Conservation (phyloP, 2,329 filamentous ascomycete genomes). For the Rachicladosporium sp. region DNA sequence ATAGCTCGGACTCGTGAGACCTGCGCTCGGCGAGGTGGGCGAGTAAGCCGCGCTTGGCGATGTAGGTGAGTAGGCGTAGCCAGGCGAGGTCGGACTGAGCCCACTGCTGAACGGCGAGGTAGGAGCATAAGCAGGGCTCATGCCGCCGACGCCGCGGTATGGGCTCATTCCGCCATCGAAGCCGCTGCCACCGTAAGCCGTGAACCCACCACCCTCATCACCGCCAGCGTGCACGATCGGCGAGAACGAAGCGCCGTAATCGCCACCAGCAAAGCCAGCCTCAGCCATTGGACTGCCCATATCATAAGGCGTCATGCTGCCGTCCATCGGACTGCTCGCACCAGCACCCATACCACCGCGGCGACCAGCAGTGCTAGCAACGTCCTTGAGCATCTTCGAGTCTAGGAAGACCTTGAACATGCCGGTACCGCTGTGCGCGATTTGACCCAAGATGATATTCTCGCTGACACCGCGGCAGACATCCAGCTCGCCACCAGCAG, state of each 20-base stretch:
- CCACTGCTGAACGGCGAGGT: constrained; percentile 26
- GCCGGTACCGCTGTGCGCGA: constrained; percentile 93
- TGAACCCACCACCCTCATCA: constrained; percentile 43
- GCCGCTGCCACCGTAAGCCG: constrained; percentile 46
- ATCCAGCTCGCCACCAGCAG: constrained; percentile 86
- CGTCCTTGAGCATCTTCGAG: constrained; percentile 88
- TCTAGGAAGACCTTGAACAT: constrained; percentile 91
- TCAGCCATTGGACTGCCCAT: constrained; percentile 52
- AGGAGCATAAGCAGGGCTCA: constrained; percentile 27
- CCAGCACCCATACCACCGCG: constrained; percentile 65
- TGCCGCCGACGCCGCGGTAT: constrained; percentile 52
- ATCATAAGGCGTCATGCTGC: constrained; percentile 90
- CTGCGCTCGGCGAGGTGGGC: constrained; percentile 36
- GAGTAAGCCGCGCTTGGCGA: constrained; percentile 18
- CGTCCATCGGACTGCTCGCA: constrained; percentile 55
- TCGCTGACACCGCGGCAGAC: constrained; percentile 97
- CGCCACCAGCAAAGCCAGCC: constrained; percentile 49
- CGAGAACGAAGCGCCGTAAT: constrained; percentile 54
- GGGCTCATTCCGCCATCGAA: constrained; percentile 53
- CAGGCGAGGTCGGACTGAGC: constrained; percentile 67
- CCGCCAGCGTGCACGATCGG: constrained; percentile 58
- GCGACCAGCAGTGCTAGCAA: constrained; percentile 55
- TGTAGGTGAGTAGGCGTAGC: constrained; percentile 22
- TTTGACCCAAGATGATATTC: constrained; percentile 95
- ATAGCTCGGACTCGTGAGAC: constrained; percentile 44